Evolutionary conservation across 306 rosid genomes (phyloP).

Genomic region (Pyrus communis): DNA sequence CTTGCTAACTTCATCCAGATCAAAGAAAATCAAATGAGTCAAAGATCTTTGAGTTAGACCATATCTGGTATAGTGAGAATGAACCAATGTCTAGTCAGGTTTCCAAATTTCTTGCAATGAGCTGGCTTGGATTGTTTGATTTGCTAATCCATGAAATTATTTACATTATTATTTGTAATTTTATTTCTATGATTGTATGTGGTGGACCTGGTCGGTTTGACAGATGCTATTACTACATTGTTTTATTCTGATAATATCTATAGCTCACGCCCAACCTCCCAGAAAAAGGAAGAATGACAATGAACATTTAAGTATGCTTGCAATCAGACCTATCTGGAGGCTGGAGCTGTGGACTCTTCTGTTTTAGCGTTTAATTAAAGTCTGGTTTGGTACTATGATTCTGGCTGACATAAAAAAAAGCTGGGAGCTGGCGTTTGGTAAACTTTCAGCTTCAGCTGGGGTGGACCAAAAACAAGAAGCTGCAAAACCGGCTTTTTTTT

Average conservation of each 20-base stretch:
- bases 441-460: no score
- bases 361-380: neutral
- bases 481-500: no score
- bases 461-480: no score
- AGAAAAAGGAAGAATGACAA: neutral
- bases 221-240: conserved; percentile 1
- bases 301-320: neutral
- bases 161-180: neutral
- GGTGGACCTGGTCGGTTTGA: conserved; percentile 57
- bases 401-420: no score
- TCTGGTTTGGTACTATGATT: no score
- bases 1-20: neutral
- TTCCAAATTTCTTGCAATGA: conserved; percentile 9
- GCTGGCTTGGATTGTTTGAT: conserved; percentile 24
- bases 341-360: neutral
- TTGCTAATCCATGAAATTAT: neutral
- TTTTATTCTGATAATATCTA: neutral
- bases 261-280: conserved; percentile 7
- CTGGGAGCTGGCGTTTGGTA: no score
- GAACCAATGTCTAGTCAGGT: conserved; percentile 11
- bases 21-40: neutral
- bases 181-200: conserved; percentile 5
- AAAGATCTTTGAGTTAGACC: neutral
- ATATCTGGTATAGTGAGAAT: neutral
- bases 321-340: neutral